Base-by-base conservation (phyloP, 148 eudicot species). In the Silene uniflora region DNA sequence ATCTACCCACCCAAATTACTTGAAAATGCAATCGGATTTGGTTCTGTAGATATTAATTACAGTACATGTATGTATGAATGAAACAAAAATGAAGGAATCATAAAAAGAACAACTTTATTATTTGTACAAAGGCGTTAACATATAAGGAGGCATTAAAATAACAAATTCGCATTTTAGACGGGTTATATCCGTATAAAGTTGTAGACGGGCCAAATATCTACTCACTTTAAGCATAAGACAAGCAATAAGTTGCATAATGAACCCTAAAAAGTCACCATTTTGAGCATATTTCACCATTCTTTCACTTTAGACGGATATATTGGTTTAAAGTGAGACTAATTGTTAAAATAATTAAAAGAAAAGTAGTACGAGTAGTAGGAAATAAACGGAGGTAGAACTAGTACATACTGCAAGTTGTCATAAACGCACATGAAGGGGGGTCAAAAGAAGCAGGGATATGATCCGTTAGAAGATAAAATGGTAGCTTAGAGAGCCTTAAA, bases 401-500 rank as follows among this genome's bases (percentile, higher is more conserved):
- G 39, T 18, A 52, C 49, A 52, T 19, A 65, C 29, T 27, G 71
- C 77, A 64, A 75, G 46, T 16, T 75, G 72, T 75, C 71, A 75
- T 67, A 66, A 64, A 70, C 47, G 49, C 77, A 74, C 69, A 74
- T 74, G 76, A 75, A 49, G 32, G 49, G 68, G 52, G 71, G 71
- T 67, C 71, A 69, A 46, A 69, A 69, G 32, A 47, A 23, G 72
- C 54, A 68, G 55, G 19, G 55, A 69, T 69, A 69, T 72, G 63
- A 72, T 72, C 63, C 64, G 64, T 72, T 72, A 72, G 47, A 66
- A 47, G 49, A 54, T 75, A 44, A 74, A 73, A 42, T 29, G 59
- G 61, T 72, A 72, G 64, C 64, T 72, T 56, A 71, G 39, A 42
- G 0, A 18, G 55, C 54, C 55, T 24, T 70, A 71, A 71, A 71